Evolutionary conservation across 1,139 yeast species (phyloP), one percentile per base, ranked within the genome.

Genomic region (Ogataea hybrid): DNA sequence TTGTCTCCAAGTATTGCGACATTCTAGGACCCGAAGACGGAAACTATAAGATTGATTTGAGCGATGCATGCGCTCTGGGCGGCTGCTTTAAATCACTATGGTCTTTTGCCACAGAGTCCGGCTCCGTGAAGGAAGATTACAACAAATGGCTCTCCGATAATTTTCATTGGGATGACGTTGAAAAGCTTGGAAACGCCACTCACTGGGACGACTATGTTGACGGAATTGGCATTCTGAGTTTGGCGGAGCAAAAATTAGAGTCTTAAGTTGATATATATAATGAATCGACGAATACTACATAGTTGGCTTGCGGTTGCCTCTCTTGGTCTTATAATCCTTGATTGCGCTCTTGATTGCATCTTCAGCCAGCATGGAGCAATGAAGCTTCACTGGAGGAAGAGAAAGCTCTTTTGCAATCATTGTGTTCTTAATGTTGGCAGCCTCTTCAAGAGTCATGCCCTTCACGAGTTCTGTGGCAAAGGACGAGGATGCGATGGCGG

Each of bases 341-440:
- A 92, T 92, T 16, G 98, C 98, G 41, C 92, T 83, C 74, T 92
- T 90, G 65, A 92, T 92, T 44, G 98, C 97, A 61, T 92, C 98
- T 68, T 92, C 98, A 11, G 98, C 98, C 63, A 92, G 75, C 98
- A 92, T 92, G 14, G 96, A 87, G 67, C 98, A 92, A 65, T 92
- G 98, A 58, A 92, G 76, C 67, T 92, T 92, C 47, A 92, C 98
- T 2, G 98, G 98, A 17, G 98, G 98, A 59, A 92, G 76, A 46
- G 94, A 81, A 57, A 92, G 75, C 65, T 92, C 97, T 67, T 84
- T 84, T 32, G 97, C 97, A 58, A 90, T 90, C 49, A 84, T 84
- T 7, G 96, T 86, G 67, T 90, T 90, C 65, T 88, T 88, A 60
- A 90, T 86, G 63, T 79, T 77, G 45, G 89, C 82, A 14, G 98